Evolutionary conservation across 192 early-diverging fungal genomes (phyloP), one percentile per base, ranked within the genome.

Genomic region (Podila minutissima): DNA sequence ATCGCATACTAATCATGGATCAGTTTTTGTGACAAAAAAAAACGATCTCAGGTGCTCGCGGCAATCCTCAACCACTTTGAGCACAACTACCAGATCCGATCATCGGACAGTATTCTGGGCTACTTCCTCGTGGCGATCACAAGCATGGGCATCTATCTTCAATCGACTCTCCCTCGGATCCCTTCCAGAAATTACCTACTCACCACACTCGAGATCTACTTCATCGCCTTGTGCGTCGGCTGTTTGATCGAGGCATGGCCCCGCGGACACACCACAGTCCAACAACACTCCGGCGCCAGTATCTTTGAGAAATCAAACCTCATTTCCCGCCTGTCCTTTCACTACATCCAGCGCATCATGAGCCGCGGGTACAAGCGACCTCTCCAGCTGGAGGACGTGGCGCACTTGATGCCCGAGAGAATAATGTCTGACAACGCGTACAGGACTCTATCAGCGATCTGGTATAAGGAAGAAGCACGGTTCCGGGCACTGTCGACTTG

Each of bases 291-390:
- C 29, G 59, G 22, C 2, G 76, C 76, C 8, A 72, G 70, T 48
- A 28, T 59, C 53, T 79, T 59, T 64, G 76, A 79, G 32, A 79
- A 72, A 24, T 64, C 76, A 37, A 79, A 79, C 66, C 29, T 79
- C 2, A 31, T 79, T 41, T 79, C 76, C 7, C 64, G 76, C 26
- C 55, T 72, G 20, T 79, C 66, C 13, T 72, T 72, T 51, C 66
- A 72, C 24, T 79, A 79, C 49, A 72, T 79, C 38, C 76, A 79
- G n/a, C 50, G 15, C 9, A 62, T 79, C 37, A 79, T 79, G 65
- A 68, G 50, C 41, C 33, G 51, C 11, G 76, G 76, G 3, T 79
- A 79, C 61, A 67, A 35, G 11, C 59, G 70, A 10, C 76, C 65
- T 0, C 29, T 79, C 1, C 64, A 41, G 15, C 15, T 72, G 35